phyloP scores from a whole-genome alignment of 805 yeast species.

The Pichia phayaonensis region DNA sequence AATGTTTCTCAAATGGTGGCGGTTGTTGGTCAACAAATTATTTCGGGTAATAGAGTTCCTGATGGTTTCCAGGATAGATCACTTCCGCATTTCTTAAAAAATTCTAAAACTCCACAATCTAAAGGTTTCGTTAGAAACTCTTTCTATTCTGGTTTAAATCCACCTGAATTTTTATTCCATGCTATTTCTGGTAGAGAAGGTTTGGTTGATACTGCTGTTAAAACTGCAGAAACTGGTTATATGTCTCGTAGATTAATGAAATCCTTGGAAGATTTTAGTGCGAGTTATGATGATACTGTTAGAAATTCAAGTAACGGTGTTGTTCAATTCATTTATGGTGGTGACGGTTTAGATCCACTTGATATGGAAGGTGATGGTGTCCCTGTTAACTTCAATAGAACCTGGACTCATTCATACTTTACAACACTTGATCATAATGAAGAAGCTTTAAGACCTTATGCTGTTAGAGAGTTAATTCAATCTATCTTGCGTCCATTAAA shows the following conservation, averaged over 20 bases:
- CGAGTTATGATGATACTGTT: slow-evolving; percentile 89
- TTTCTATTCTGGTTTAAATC: slow-evolving; percentile 86
- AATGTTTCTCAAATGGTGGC: slow-evolving; percentile 99
- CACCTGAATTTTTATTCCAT: slow-evolving; percentile 88
- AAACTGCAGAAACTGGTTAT: slow-evolving; percentile 81
- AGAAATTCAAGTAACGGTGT: slow-evolving; percentile 93
- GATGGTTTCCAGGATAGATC: slow-evolving; percentile 99
- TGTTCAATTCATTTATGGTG: slow-evolving; percentile 97
- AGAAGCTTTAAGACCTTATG: slow-evolving; percentile 58
- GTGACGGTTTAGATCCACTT: slow-evolving; percentile 95
- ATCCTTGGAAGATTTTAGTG: slow-evolving; percentile 90
- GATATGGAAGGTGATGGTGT: slow-evolving; percentile 99
- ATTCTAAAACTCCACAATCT: slow-evolving; percentile 94
- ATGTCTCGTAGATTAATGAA: slow-evolving; percentile 98
- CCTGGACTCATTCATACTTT: slow-evolving; percentile 89
- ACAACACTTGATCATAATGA: slow-evolving; percentile 55
- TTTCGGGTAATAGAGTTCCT: slow-evolving; percentile 97
- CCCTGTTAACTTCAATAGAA: slow-evolving; percentile 88
- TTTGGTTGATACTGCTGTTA: slow-evolving; percentile 97
- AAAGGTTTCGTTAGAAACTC: slow-evolving; percentile 97
- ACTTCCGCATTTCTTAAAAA: slow-evolving; percentile 91
- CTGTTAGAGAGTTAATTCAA: slow-evolving; percentile 51
- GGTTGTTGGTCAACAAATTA: slow-evolving; percentile 98
- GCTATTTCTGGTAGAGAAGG: slow-evolving; percentile 99
- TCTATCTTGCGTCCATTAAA: slow-evolving; percentile 55